A percentile compares a stretch with the other conserved stretches of the same genome.
Conservation (phyloP, 169 alveolate genomes). For the Blepharisma undulans region DNA sequence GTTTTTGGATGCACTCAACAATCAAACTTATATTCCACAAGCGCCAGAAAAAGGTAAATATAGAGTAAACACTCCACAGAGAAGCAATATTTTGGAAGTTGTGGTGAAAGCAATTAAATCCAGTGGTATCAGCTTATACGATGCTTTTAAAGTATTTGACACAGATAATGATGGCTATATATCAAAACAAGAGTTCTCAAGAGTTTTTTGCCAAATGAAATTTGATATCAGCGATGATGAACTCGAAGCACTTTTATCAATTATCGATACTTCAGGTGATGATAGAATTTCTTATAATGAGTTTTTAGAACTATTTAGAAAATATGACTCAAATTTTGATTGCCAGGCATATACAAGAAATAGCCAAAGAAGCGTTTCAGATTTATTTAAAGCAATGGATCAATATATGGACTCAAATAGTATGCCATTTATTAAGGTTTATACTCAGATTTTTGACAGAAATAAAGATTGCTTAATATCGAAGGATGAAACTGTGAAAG, state of each 20-base stretch:
- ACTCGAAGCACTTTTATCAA: neutral
- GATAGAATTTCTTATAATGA: slow-evolving; percentile 10
- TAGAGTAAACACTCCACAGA: neutral
- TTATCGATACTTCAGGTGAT: neutral
- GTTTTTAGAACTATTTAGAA: neutral
- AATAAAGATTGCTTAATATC: neutral
- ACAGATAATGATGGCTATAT: slow-evolving; percentile 10
- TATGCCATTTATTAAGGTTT: neutral
- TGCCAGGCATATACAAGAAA: neutral
- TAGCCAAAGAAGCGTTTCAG: neutral
- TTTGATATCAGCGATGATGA: neutral
- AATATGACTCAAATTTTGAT: neutral
- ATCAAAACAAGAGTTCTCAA: neutral
- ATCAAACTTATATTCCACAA: neutral
- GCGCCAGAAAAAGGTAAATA: neutral
- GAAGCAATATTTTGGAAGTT: neutral
- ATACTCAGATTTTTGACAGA: neutral
- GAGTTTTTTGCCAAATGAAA: neutral
- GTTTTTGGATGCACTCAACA: neutral
- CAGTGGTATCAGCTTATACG: neutral
- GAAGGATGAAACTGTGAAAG: neutral
- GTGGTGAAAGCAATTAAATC: neutral
- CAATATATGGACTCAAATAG: neutral
- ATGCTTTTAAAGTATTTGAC: slow-evolving; percentile 26
- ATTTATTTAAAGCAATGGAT: neutral